phyloP scores from a whole-genome alignment of 345 rosid species.

The Linum usitatissimum region DNA sequence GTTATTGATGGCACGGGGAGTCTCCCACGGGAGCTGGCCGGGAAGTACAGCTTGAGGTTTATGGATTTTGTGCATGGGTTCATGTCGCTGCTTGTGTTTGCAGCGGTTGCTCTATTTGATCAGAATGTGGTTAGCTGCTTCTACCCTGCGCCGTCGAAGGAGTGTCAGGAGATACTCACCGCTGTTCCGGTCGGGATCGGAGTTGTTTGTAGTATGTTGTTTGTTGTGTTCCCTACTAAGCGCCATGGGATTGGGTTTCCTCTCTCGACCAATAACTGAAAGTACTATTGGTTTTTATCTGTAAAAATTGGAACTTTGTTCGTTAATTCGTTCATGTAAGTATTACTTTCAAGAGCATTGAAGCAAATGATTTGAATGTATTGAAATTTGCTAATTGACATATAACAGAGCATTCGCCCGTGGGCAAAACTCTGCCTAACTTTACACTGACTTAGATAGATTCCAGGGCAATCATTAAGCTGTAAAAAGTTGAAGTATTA shows the following conservation, averaged over 20 bases:
- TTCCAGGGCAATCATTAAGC: no score
- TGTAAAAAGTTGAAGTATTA: no score
- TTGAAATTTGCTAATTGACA: no score
- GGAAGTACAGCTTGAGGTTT: constrained; percentile 12
- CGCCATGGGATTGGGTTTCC: constrained; percentile 43
- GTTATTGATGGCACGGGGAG: constrained; percentile 20
- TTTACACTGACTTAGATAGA: no score
- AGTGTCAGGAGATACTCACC: constrained; percentile 10
- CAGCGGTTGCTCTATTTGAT: constrained; percentile 34
- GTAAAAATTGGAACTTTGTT: neutral
- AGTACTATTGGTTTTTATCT: neutral
- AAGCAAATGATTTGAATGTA: no score
- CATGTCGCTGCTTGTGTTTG: constrained; percentile 32
- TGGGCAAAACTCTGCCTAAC: no score
- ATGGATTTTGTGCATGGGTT: constrained; percentile 43
- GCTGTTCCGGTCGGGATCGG: constrained; percentile 33
- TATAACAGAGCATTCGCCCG: no score
- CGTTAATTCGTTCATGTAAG: neutral
- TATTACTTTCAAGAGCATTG: no score
- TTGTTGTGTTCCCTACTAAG: constrained; percentile 41
- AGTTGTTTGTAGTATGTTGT: constrained; percentile 26
- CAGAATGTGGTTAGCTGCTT: constrained; percentile 33
- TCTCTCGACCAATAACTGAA: neutral
- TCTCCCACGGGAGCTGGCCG: neutral
- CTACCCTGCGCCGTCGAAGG: constrained; percentile 17